Evolutionary conservation across 1,284 basidiomycete genomes (phyloP).

Genomic region (Cerioporus squamosus): DNA sequence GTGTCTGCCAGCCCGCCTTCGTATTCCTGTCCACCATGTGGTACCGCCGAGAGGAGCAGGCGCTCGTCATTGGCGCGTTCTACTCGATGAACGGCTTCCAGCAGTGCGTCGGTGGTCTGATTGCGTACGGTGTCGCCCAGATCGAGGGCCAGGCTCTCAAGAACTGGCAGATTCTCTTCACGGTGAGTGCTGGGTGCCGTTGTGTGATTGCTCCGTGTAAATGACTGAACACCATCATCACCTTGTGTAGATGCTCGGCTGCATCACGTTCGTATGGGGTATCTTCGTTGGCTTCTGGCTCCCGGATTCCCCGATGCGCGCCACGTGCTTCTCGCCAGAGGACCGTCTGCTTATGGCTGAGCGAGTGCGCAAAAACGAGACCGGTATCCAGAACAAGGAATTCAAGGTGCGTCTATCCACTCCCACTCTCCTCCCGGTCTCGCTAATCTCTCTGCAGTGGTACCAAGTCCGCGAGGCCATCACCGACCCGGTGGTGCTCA

Average conservation of each 20-base stretch:
- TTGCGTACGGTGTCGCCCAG: constrained; percentile 55
- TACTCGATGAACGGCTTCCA: constrained; percentile 60
- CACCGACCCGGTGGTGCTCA: constrained; percentile 51
- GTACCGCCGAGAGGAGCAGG: constrained; percentile 56
- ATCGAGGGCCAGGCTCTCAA: constrained; percentile 45
- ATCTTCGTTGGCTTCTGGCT: constrained; percentile 55
- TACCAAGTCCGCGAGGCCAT: constrained; percentile 43
- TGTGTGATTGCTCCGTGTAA: too few species aligned
- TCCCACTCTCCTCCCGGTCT: neutral
- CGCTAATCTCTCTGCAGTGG: constrained; percentile 22
- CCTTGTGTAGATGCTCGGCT: constrained; percentile 43
- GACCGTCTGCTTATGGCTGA: constrained; percentile 57
- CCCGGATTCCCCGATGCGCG: constrained; percentile 54
- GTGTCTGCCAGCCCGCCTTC: constrained; percentile 55
- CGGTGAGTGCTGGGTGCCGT: constrained; percentile 40
- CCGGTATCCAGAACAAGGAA: constrained; percentile 56
- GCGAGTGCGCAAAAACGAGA: constrained; percentile 58
- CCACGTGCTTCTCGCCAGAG: constrained; percentile 50
- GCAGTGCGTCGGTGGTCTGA: constrained; percentile 55
- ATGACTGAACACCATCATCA: neutral
- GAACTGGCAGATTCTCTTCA: constrained; percentile 59
- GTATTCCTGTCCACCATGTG: constrained; percentile 52
- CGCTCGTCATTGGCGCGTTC: constrained; percentile 51
- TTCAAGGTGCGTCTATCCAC: constrained; percentile 44
- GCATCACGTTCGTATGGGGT: constrained; percentile 51